These are phyloP conservation scores for Yamadazyma songkhlaensis DNA, from an alignment of 1,139 yeast genomes.

Conservation along the genomic window DNA sequence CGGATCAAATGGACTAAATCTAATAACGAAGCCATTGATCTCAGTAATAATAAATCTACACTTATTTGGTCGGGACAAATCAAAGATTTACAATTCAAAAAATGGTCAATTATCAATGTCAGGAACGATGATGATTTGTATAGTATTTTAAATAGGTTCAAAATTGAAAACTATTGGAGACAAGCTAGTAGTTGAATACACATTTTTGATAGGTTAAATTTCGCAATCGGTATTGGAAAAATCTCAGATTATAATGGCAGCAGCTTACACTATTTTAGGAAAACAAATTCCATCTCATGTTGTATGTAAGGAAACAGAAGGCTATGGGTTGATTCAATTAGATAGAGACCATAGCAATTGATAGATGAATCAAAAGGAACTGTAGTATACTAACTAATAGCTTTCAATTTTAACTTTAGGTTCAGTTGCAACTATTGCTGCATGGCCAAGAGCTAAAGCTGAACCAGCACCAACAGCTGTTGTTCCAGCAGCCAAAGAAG, in stretches of 20 bases:
- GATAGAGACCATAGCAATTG: too few relatives aligned
- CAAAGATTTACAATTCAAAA: slow-evolving; percentile 48
- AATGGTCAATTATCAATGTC: slow-evolving; percentile 58
- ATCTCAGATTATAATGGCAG: slow-evolving; percentile 37
- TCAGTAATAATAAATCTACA: slow-evolving; percentile 47
- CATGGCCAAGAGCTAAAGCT: slow-evolving; percentile 37
- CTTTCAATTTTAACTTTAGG: slow-evolving; percentile 46
- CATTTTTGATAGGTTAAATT: slow-evolving; percentile 3
- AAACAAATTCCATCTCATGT: slow-evolving; percentile 62
- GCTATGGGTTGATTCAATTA: neutral
- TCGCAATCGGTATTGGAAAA: slow-evolving; percentile 3
- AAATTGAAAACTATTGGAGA: slow-evolving; percentile 62
- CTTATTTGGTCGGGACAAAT: slow-evolving; percentile 79
- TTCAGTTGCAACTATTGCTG: slow-evolving; percentile 43
- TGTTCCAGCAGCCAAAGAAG: slow-evolving; percentile 35
- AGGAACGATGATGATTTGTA: slow-evolving; percentile 55
- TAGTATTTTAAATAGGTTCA: slow-evolving; percentile 48
- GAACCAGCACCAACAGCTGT: slow-evolving; percentile 30
- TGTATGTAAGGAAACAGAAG: slow-evolving; percentile 36
- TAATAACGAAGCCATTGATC: slow-evolving; percentile 27
- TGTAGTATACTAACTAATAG: slow-evolving; percentile 22
- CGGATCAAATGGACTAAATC: slow-evolving; percentile 72
- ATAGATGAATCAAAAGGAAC: neutral
- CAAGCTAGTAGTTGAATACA: slow-evolving; percentile 27
- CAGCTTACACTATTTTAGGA: slow-evolving; percentile 62